A percentile compares a stretch with the other conserved stretches of the same genome.
Evolutionary conservation across 371 early-diverging fungal species (phyloP).

Genomic region (Funneliformis caledonium): DNA sequence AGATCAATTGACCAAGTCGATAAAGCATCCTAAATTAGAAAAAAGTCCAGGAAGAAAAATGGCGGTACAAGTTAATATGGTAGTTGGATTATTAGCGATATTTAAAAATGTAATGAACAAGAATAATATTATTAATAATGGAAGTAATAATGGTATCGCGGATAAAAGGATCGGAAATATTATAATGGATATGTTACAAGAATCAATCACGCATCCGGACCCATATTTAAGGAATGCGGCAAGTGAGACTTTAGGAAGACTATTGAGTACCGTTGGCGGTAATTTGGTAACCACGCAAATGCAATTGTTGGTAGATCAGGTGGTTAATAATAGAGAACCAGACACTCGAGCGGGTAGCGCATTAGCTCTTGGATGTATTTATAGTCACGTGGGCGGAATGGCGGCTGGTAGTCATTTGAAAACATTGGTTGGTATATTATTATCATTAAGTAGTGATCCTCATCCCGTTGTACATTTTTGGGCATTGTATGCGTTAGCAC

Average conservation of each 20-base stretch:
- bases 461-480: conserved; percentile 95
- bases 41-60: conserved; percentile 76
- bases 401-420: conserved; percentile 84
- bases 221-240: conserved; percentile 76
- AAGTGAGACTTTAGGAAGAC: conserved; percentile 82
- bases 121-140: neutral
- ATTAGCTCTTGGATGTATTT: conserved; percentile 88
- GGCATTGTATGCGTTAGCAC: conserved; percentile 86
- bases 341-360: conserved; percentile 92
- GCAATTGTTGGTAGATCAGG: conserved; percentile 82
- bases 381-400: conserved; percentile 89
- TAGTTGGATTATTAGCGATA: conserved; percentile 68
- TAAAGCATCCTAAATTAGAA: conserved; percentile 66
- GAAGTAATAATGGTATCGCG: conserved; percentile 7
- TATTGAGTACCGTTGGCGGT: conserved; percentile 77
- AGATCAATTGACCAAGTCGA: conserved; percentile 72
- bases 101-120: conserved; percentile 22
- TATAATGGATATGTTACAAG: conserved; percentile 41
- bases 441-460: conserved; percentile 88
- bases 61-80: conserved; percentile 81
- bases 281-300: conserved; percentile 80
- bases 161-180: conserved; percentile 27
- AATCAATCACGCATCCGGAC: conserved; percentile 73
- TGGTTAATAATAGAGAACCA: conserved; percentile 91
- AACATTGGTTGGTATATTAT: conserved; percentile 87